Conservation (phyloP, 805 yeast genomes). For the Millerozyma acaciae region DNA sequence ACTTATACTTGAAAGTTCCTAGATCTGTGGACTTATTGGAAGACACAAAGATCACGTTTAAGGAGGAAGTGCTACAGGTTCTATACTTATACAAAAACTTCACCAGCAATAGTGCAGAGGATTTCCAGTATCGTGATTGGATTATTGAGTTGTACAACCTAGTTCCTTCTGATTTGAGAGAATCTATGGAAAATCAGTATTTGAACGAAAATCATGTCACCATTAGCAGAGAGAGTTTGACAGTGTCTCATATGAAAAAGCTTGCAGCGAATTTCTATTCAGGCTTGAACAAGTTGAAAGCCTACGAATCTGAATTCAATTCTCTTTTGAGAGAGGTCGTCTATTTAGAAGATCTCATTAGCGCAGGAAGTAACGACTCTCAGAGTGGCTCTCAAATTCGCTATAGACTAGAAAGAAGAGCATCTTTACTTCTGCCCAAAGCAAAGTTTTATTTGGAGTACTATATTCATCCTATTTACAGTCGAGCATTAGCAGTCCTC, state of each 20-base stretch:
- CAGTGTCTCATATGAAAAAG: constrained; percentile 43
- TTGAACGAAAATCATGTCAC: constrained; percentile 15
- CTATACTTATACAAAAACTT: constrained; percentile 46
- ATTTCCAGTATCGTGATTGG: constrained; percentile 57
- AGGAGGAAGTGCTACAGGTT: constrained; percentile 61
- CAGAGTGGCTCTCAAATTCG: constrained; percentile 13
- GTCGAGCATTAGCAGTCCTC: constrained; percentile 40
- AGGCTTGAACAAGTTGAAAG: constrained; percentile 48
- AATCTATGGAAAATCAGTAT: constrained; percentile 28
- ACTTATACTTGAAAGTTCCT: constrained; percentile 53
- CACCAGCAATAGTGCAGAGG: constrained; percentile 23
- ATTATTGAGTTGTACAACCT: constrained; percentile 50
- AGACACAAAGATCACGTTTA: constrained; percentile 59
- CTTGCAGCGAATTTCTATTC: constrained; percentile 50
- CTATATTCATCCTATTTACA: constrained; percentile 43
- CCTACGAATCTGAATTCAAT: constrained; percentile 57
- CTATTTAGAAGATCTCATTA: constrained; percentile 54
- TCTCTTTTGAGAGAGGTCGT: constrained; percentile 46
- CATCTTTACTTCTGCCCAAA: constrained; percentile 33
- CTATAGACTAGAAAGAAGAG: constrained; percentile 18
- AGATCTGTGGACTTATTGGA: constrained; percentile 54
- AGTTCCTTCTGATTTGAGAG: constrained; percentile 38
- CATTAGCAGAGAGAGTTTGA: constrained; percentile 32
- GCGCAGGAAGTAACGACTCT: constrained; percentile 28
- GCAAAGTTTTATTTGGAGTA: constrained; percentile 39